Base-by-base conservation (phyloP, 2,329 filamentous ascomycete species). In the Penicillium sp. region DNA sequence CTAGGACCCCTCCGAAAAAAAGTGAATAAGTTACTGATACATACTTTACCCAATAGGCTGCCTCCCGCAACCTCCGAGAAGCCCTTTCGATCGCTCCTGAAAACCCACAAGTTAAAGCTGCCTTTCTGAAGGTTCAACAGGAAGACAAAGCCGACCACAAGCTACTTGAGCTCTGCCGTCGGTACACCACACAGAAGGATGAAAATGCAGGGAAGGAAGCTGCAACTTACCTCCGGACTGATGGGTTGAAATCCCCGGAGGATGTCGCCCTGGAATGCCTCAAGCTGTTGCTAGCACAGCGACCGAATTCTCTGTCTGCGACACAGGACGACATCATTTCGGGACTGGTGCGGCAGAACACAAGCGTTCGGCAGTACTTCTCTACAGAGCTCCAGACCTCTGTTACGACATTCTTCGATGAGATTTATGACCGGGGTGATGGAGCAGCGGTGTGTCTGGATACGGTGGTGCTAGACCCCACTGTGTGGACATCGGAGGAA, bases 351-450 rank as follows among this genome's bases (percentile, higher is more conserved):
- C 69, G 71, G 39, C 71, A 74, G 53, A 75, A 67, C 53, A 51
- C 62, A 27, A 70, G 66, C 38, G 72, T 75, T 27, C 72, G 74
- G 7, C 67, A 67, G 33, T 69, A 70, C 46, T 71, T 77, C 46
- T 73, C 74, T 3, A 61, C 63, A 12, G 65, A 70, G 51, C 66
- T 77, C 9, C 67, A 74, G 46, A 52, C 63, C 10, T 75, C 72
- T 2, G 72, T 74, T 29, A 77, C 73, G 2, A 67, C 71, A 10
- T 74, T 75, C 50, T 77, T 77, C 41, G 73, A 76, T 41, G 70
- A 75, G 36, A 69, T 77, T 37, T 77, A 76, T 53, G 70, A 73
- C 40, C 66, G 75, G 42, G 75, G 75, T 11, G 74, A 77, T 58
- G 70, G 69, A 5, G 68, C 74, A 6, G 73, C 74, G 2, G 73